A percentile compares a stretch with the other conserved stretches of the same genome.
phyloP scores from a whole-genome alignment of 495 filamentous ascomycete genomes.

The Collariella sp. region DNA sequence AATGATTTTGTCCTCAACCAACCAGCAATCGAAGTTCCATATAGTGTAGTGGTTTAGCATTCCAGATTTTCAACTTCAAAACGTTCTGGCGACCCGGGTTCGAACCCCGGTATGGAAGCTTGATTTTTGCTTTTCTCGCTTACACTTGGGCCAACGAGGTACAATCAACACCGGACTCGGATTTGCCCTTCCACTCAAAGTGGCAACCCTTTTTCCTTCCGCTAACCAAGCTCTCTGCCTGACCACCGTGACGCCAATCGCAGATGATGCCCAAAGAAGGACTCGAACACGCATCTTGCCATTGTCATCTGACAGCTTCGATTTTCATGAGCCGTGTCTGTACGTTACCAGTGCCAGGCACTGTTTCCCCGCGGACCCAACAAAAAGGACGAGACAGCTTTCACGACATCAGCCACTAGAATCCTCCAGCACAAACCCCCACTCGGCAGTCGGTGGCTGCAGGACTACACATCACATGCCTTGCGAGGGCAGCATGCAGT shows the following conservation, averaged over 20 bases:
- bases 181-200: too few species aligned
- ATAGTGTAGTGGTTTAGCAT: conserved; percentile 22
- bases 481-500: neutral
- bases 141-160: too few species aligned
- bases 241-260: too few species aligned
- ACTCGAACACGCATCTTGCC: too few species aligned
- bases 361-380: neutral
- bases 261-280: too few species aligned
- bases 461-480: neutral
- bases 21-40: conserved; percentile 9
- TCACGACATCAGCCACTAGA: neutral
- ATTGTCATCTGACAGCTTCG: too few species aligned
- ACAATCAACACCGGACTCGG: too few species aligned
- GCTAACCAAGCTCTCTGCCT: too few species aligned
- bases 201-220: too few species aligned
- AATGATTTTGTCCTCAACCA: too few species aligned
- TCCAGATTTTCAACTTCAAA: conserved; percentile 13
- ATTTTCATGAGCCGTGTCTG: too few species aligned
- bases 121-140: neutral
- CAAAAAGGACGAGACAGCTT: neutral
- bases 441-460: neutral
- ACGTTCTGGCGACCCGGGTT: conserved; percentile 18
- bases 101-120: conserved; percentile 16
- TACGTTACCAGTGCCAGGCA: neutral
- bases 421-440: neutral